These are phyloP conservation scores for Conticribra weissflogii DNA, from an alignment of 108 stramenopile genomes.

Conservation along the genomic window DNA sequence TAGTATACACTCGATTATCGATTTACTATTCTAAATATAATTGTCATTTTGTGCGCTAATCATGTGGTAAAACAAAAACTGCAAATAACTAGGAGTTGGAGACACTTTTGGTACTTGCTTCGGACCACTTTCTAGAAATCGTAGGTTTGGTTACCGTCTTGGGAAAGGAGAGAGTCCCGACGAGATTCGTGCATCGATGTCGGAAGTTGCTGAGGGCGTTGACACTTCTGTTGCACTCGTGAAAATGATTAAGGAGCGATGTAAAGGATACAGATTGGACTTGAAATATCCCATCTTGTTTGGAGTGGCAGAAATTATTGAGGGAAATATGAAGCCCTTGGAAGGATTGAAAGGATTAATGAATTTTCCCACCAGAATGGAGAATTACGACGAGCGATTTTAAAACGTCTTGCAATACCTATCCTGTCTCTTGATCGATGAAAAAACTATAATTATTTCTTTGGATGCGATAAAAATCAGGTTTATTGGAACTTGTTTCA, in stretches of 20 bases:
- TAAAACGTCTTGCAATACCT: not conserved
- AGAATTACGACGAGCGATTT: slow-evolving; percentile 85
- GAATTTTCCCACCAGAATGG: slow-evolving; percentile 93
- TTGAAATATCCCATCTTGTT: slow-evolving; percentile 95
- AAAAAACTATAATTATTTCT: no score
- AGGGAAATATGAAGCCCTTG: slow-evolving; percentile 85
- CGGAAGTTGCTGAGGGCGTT: slow-evolving; percentile 96
- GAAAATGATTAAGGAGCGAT: slow-evolving; percentile 84
- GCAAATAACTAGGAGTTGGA: slow-evolving; percentile 77
- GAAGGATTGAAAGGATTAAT: slow-evolving; percentile 92
- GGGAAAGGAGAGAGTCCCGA: slow-evolving; percentile 94
- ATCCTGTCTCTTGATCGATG: no score
- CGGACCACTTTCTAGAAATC: slow-evolving; percentile 94
- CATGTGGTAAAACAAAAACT: no score
- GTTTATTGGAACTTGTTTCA: no score
- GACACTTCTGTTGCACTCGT: slow-evolving; percentile 93
- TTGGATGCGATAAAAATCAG: no score
- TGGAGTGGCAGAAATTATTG: slow-evolving; percentile 91
- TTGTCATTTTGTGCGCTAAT: not conserved
- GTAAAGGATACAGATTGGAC: slow-evolving; percentile 92
- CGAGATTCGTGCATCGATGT: slow-evolving; percentile 83
- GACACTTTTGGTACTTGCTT: slow-evolving; percentile 99
- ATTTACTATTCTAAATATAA: no score
- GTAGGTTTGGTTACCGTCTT: slow-evolving; percentile 91
- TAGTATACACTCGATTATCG: not conserved